Conservation (phyloP, 169 alveolate species). For the Fabrea salina region DNA sequence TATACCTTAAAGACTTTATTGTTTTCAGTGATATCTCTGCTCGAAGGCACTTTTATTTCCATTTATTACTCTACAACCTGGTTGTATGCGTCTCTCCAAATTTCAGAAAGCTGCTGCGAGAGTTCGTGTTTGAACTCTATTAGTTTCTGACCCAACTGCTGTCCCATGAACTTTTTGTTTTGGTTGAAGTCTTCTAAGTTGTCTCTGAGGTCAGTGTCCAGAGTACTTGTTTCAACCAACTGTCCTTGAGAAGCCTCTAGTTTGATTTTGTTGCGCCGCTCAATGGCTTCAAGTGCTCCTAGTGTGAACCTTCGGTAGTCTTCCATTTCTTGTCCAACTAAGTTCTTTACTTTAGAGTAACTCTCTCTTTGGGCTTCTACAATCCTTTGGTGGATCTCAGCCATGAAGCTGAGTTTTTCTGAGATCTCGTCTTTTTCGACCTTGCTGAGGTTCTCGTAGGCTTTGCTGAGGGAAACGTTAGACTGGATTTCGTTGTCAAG, state of each 20-base stretch:
- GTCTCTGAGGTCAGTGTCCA: neutral
- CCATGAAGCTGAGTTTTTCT: conserved; percentile 5
- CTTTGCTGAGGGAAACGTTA: neutral
- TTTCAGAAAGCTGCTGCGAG: conserved; percentile 12
- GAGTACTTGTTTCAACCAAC: neutral
- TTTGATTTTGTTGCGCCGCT: conserved; percentile 5
- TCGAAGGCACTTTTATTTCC: conserved; percentile 11
- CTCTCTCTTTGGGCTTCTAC: conserved; percentile 3
- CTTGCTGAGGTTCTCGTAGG: conserved; percentile 13
- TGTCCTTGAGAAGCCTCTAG: neutral
- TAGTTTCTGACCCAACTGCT: neutral
- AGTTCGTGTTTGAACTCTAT: conserved; percentile 6
- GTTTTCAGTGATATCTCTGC: conserved; percentile 1
- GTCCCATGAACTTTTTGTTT: neutral
- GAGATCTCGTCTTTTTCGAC: conserved; percentile 9
- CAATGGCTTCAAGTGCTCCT: conserved; percentile 20
- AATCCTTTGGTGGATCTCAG: conserved; percentile 9
- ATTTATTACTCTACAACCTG: neutral
- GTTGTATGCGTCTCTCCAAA: conserved; percentile 29
- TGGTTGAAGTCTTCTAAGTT: neutral
- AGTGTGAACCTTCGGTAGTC: neutral
- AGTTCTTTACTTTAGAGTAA: neutral
- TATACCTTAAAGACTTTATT: neutral
- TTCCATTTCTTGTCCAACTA: conserved; percentile 19
- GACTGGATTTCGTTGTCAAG: neutral